Evolutionary conservation across 768 basidiomycete species (phyloP).

Genomic region (Leucocoprinus sp.): DNA sequence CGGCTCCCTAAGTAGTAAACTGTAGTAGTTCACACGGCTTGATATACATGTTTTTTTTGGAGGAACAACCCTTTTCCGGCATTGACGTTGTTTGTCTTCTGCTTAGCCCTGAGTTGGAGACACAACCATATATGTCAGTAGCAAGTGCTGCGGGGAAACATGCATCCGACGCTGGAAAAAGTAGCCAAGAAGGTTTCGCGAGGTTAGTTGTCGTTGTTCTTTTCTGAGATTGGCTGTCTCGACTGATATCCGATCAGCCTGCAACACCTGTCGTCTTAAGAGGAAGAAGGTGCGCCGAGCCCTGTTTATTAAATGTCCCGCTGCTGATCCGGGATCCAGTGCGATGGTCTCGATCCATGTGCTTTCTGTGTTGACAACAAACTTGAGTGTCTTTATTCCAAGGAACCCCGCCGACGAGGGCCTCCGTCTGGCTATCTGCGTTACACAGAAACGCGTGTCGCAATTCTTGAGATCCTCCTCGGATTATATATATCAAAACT

Average conservation of each 20-base stretch:
- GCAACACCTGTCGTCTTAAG: conserved; percentile 24
- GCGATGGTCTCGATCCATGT: conserved; percentile 24
- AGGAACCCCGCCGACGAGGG: conserved; percentile 22
- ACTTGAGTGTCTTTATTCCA: conserved; percentile 23
- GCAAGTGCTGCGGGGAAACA: conserved; percentile 9
- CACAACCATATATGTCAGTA: conserved; percentile 12
- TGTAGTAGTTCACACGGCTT: conserved; percentile 7
- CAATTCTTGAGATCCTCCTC: conserved; percentile 21
- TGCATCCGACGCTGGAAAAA: conserved; percentile 11
- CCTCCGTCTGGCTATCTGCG: conserved; percentile 24
- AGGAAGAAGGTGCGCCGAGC: conserved; percentile 20
- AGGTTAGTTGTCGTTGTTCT: background rate
- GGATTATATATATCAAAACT: conserved; percentile 17
- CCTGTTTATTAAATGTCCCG: background rate
- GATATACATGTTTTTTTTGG: background rate
- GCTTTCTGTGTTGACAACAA: conserved; percentile 21
- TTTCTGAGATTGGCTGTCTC: background rate
- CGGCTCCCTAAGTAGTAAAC: background rate
- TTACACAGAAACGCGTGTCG: conserved; percentile 22
- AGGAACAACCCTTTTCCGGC: conserved; percentile 12
- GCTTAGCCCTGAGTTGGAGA: conserved; percentile 6
- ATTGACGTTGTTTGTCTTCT: background rate
- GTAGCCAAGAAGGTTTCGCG: conserved; percentile 11
- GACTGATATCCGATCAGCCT: conserved; percentile 15
- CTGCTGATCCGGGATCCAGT: conserved; percentile 14